Base-by-base conservation (phyloP, 495 filamentous ascomycete species). In the Annulohypoxylon bovei region DNA sequence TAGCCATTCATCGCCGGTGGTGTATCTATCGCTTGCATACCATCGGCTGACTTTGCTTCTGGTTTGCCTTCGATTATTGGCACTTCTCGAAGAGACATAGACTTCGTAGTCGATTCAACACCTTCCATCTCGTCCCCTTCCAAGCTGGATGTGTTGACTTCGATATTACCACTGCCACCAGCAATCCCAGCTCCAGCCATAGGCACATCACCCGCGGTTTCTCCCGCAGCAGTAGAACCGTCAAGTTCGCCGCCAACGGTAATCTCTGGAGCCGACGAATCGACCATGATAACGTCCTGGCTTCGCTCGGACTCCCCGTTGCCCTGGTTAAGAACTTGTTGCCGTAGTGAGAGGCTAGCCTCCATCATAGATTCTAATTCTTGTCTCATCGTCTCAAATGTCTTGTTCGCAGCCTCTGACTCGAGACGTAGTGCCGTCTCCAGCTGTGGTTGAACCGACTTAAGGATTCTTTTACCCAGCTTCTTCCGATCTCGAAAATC, bases 381-480 rank as follows among this genome's bases (percentile, higher is more conserved):
- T 63, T 89, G 88, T 30, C 91, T 78, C 52, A 91, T 87, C 35
- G 85, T 85, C 57, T 94, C 92, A 54, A 88, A 88, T 7, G 90
- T 84, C 70, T 87, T 89, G 62, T 88, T 84, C 59, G 82, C 88
- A 7, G 97, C 81, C 46, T 96, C 93, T 40, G 90, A 88, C 77
- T 98, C 95, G 37, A 91, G 92, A 54, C 86, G 84, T 44, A 91
- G 81, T 2, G 93, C 93, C 47, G 89, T 87, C 76, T 97, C 92
- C 6, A 97, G 81, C 39, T 88, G 84, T 16, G 88, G 87, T 75
- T 95, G 91, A 23, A 97, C 85, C 3, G 88, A 86, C 77, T 92
- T 93, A 64, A 97, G 84, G 54, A 98, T 94, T 44, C 92, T 86
- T 76, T 95, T 97, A 12, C 91, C 95, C 27, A 93, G 81, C 73